Evolutionary conservation across 2,329 filamentous ascomycete species (phyloP), one percentile per base, ranked within the genome.

Genomic region (Calonectria pteridis): DNA sequence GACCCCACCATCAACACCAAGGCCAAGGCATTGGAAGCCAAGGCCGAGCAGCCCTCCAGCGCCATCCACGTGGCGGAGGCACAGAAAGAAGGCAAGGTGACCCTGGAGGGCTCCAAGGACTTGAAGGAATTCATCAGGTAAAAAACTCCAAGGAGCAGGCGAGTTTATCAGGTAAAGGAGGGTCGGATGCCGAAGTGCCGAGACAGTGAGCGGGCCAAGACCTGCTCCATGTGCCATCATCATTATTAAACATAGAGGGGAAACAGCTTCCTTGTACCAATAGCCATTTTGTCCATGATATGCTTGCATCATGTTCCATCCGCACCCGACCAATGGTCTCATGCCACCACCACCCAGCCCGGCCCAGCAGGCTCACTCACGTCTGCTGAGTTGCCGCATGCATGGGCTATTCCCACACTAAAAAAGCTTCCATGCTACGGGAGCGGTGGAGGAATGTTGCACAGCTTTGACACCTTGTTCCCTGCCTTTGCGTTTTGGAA

Each of bases 61-160:
- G 87, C 85, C 2, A 86, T 93, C 62, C 88, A 89, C 68, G 85
- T 93, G 53, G 91, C 91, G 0, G 89, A 85, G 46, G 88, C 92
- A 35, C 86, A 86, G 20, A 86, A 87, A 77, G 90, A 92, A 76
- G 93, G 93, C 23, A 93, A 93, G 83, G 92, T 93, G n/a, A 87
- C 87, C 46, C 92, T 95, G 78, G 88, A 92, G 78, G 89, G 91
- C 59, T 84, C 84, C n/a, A 91, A 89, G 80, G 88, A 89, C 64
- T 81, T 92, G 50, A 91, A 91, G 78, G 88, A 91, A 69, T 89
- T 90, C 81, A 86, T 90, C 49, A 83, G 85, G 77, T 89, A 69
- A 78, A 69, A 37, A 31, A 46, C 40, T n/a, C 40, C n/a, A 29
- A 50, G 53, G 31, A 58, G 6, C 28, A 26, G 35, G 58, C 40